Evolutionary conservation across 352 stramenopile species (phyloP).

Genomic region (Aphanomyces euteiches): DNA sequence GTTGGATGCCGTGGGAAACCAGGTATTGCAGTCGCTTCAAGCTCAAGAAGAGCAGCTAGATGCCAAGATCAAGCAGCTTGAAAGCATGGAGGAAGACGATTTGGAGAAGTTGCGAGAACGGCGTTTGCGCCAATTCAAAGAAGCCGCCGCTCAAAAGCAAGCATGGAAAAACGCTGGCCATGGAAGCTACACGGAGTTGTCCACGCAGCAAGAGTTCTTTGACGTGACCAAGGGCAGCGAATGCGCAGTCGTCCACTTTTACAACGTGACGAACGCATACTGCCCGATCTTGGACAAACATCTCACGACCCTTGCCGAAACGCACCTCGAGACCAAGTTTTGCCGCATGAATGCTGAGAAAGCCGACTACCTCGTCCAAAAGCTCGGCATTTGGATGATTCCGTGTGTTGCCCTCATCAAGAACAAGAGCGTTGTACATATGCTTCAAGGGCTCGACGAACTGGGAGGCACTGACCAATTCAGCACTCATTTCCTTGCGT

Average conservation of each 20-base stretch:
- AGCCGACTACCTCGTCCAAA: constrained; percentile 94
- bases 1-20: constrained; percentile 79
- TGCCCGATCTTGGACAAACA: constrained; percentile 94
- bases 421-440: constrained; percentile 94
- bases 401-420: constrained; percentile 94
- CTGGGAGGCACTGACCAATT: constrained; percentile 93
- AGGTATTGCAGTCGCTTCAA: constrained; percentile 83
- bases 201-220: constrained; percentile 94
- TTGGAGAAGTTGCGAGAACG: constrained; percentile 83
- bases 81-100: constrained; percentile 85
- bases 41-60: constrained; percentile 82
- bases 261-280: constrained; percentile 87
- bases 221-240: constrained; percentile 89
- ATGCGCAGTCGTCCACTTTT: constrained; percentile 94
- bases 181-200: constrained; percentile 86
- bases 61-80: constrained; percentile 76
- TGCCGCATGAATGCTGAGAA: constrained; percentile 96
- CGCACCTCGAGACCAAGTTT: constrained; percentile 94
- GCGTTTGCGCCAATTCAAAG: constrained; percentile 71
- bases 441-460: constrained; percentile 94
- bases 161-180: constrained; percentile 75
- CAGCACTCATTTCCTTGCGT: constrained; percentile 87
- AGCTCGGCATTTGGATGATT: constrained; percentile 94
- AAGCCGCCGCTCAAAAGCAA: constrained; percentile 61
- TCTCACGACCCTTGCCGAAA: constrained; percentile 82